Conservation (phyloP, 495 filamentous ascomycete genomes). For the Hamigera avellanea region DNA sequence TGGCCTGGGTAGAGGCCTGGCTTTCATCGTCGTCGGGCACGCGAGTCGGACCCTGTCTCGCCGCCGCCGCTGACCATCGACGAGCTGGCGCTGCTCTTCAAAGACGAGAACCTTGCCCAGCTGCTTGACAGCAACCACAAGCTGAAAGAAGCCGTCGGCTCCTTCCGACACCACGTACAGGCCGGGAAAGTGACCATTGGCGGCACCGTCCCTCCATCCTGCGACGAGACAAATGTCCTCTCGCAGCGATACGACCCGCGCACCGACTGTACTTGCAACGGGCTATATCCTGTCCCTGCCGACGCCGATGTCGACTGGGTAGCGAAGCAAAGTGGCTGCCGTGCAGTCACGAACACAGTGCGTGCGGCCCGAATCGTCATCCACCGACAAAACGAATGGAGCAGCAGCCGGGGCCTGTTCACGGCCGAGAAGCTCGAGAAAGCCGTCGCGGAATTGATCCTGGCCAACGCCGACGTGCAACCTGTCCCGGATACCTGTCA, state of each 20-base stretch:
- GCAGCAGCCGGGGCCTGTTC: no score
- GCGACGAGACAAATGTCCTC: constrained; percentile 7
- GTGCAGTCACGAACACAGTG: no score
- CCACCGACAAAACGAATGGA: no score
- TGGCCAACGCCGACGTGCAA: no score
- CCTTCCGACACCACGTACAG: constrained; percentile 4
- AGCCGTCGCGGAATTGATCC: no score
- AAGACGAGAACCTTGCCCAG: constrained; percentile 2
- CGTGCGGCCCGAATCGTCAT: no score
- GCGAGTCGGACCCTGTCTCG: neutral
- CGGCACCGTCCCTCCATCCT: constrained; percentile 6
- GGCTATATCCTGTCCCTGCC: neutral
- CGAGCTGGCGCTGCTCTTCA: constrained; percentile 1
- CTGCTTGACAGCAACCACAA: constrained; percentile 2
- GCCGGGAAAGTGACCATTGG: constrained; percentile 5
- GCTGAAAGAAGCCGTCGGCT: constrained; percentile 1
- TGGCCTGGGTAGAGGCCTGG: constrained; percentile 10
- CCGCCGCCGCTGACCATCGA: no score
- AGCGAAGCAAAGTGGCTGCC: no score
- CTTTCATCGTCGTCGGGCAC: neutral
- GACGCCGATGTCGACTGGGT: no score
- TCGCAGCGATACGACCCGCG: constrained; percentile 11
- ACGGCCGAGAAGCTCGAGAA: no score
- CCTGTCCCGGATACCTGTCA: no score
- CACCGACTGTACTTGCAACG: constrained; percentile 4